Base-by-base conservation (phyloP, 352 stramenopile species). In the Phytopythium sindhum region DNA sequence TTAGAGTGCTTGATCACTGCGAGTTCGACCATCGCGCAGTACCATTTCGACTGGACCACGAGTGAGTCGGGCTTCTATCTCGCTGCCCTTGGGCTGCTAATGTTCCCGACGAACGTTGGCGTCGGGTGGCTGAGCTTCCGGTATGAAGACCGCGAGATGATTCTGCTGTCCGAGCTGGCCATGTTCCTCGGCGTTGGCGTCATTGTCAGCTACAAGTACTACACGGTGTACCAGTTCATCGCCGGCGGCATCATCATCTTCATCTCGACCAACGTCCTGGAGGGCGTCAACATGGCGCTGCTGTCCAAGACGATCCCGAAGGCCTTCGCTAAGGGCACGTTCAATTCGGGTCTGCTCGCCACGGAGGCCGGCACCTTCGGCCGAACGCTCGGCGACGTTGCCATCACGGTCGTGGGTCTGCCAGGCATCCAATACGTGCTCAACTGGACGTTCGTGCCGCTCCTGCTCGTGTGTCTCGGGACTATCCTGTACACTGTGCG, bases 301-400 rank as follows among this genome's bases (percentile, higher is more conserved):
- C 68, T 98, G 48, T 96, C 80, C 65, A 98, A 98, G 77, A 94
- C 97, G 23, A 97, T 98, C 56, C 90, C 91, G 0, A 96, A 93
- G 21, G 79, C 88, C 41, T 94, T 98, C 48, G 93, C 95, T 2
- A 88, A 89, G 21, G 95, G 93, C 35, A 98, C 93, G 19, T 97
- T 98, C 66, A 99, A 99, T 75, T 95, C 90, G 33, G 96, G 96
- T 6, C 76, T 98, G 54, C 70, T 99, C n/a, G 90, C 93, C 1
- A 98, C 95, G 9, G 80, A 98, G 52, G 86, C 96, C 41, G 93
- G 93, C 51, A 98, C 93, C 21, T 82, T 97, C 26, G 91, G 89
- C 12, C 86, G 90, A 51, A 88, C 91, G 10, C 77, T 96, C 28
- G 90, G 90, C 23, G 89, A 97, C 63, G 77, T 94, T 17, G 68